phyloP scores from a whole-genome alignment of 208 protist genomes.

The Acanthamoeba lenticulata region DNA sequence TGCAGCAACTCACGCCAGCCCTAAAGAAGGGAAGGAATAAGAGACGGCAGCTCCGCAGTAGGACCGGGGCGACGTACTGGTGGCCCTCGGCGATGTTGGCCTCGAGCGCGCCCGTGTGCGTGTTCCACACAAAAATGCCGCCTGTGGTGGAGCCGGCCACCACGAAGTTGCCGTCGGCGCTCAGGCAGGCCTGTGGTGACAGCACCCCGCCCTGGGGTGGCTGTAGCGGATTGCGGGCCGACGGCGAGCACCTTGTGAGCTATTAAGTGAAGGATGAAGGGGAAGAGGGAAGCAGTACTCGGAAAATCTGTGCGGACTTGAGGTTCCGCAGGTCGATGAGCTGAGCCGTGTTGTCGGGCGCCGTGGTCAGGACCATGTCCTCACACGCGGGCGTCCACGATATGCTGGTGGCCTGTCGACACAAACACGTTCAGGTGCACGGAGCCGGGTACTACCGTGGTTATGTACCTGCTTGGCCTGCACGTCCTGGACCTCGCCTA shows the following conservation, averaged over 20 bases:
- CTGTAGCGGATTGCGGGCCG: too few relatives aligned
- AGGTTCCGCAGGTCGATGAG: slow-evolving; percentile 46
- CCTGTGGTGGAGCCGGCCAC: slow-evolving; percentile 11
- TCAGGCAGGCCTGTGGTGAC: background rate
- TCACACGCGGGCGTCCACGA: background rate
- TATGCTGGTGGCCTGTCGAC: background rate
- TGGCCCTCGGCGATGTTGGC: background rate
- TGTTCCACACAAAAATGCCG: slow-evolving; percentile 7
- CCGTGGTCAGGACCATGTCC: background rate
- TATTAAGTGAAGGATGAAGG: background rate
- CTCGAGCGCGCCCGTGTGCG: background rate
- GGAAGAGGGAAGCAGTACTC: background rate
- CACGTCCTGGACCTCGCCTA: background rate
- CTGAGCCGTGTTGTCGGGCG: slow-evolving; percentile 43
- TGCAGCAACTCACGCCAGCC: background rate
- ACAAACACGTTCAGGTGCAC: background rate
- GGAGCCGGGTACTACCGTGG: background rate
- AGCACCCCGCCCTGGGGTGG: background rate
- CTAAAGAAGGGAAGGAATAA: background rate
- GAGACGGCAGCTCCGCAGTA: background rate
- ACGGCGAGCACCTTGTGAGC: background rate
- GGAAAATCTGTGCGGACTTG: background rate
- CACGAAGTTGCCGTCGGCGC: slow-evolving; percentile 34
- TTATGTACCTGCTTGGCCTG: slow-evolving; percentile 40
- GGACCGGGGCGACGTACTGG: background rate